These are phyloP conservation scores for Pythium periplocum DNA, from an alignment of 352 stramenopile genomes.

Conservation along the genomic window DNA sequence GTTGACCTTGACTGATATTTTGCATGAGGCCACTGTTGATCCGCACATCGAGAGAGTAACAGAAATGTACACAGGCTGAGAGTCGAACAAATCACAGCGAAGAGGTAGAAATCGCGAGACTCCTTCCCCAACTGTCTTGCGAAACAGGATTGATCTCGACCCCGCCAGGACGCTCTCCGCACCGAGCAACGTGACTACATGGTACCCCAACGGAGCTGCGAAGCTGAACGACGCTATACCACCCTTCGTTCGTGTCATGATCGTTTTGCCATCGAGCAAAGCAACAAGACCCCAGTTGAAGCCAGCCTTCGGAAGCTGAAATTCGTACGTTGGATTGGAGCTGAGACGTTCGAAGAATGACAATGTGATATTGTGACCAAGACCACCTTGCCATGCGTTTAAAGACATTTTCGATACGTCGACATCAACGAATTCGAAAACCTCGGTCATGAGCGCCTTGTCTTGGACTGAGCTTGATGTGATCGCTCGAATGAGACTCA, in stretches of 20 bases:
- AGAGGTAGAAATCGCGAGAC: constrained; percentile 20
- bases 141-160: constrained; percentile 38
- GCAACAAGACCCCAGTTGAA: constrained; percentile 42
- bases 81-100: constrained; percentile 48
- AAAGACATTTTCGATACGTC: constrained; percentile 23
- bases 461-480: too few species aligned
- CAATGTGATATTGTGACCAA: constrained; percentile 51
- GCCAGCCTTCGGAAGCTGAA: constrained; percentile 39
- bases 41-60: constrained; percentile 22
- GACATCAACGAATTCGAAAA: constrained; percentile 46
- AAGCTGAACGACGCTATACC: constrained; percentile 34
- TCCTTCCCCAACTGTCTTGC: constrained; percentile 14
- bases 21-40: constrained; percentile 15
- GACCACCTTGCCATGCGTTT: constrained; percentile 20
- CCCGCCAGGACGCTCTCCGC: constrained; percentile 37
- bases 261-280: constrained; percentile 25
- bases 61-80: constrained; percentile 29
- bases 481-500: constrained; percentile 4
- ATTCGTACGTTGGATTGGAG: constrained; percentile 28
- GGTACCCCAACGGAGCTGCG: constrained; percentile 23
- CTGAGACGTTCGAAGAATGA: constrained; percentile 39
- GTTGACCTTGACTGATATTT: constrained; percentile 11
- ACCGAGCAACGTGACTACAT: constrained; percentile 33
- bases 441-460: constrained; percentile 11
- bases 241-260: constrained; percentile 21